Evolutionary conservation across 2,329 filamentous ascomycete genomes (phyloP).

Genomic region (Fusarium brachygibbosum): DNA sequence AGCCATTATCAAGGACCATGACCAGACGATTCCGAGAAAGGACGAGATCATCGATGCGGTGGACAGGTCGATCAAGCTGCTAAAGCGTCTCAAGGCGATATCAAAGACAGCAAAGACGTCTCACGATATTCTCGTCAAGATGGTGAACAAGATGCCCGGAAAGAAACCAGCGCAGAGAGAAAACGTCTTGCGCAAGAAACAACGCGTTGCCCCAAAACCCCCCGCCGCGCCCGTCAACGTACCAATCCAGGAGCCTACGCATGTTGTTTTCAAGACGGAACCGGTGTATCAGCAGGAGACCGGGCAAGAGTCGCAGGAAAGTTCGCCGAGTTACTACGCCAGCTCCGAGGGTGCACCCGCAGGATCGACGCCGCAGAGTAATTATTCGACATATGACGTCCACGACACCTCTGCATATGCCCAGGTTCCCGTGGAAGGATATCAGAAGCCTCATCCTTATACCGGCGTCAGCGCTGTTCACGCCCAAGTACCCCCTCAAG

Average conservation of each 20-base stretch:
- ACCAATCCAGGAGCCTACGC: neutral
- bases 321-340: constrained; percentile 34
- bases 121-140: constrained; percentile 52
- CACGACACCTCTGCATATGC: constrained; percentile 17
- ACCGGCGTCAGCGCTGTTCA: neutral
- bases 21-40: constrained; percentile 55
- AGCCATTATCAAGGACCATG: constrained; percentile 62
- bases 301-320: constrained; percentile 21
- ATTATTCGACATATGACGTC: constrained; percentile 15
- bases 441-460: constrained; percentile 3
- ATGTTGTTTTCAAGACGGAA: constrained; percentile 12
- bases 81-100: constrained; percentile 51
- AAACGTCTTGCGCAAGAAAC: constrained; percentile 27
- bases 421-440: constrained; percentile 1
- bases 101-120: constrained; percentile 55
- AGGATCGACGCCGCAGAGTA: constrained; percentile 37
- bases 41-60: constrained; percentile 58
- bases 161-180: constrained; percentile 33
- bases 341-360: constrained; percentile 25
- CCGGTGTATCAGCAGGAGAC: constrained; percentile 9
- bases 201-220: constrained; percentile 9
- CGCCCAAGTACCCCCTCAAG: constrained; percentile 8
- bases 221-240: neutral
- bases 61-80: constrained; percentile 50
- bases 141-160: constrained; percentile 51